phyloP scores from a whole-genome alignment of 768 basidiomycete species.

The Terana coerulea region DNA sequence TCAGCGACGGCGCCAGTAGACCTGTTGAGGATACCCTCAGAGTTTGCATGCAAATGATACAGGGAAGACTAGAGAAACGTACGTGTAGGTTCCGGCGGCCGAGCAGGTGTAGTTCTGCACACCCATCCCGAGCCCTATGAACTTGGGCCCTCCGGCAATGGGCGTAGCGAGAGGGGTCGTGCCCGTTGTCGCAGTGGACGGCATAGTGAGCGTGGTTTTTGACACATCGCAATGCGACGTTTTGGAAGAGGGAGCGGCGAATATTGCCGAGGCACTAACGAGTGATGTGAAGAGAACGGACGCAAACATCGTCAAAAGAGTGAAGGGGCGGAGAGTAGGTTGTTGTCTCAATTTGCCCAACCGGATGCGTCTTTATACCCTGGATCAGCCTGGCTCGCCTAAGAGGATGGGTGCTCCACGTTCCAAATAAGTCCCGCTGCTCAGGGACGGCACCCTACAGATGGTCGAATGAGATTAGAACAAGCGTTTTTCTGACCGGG shows the following conservation, averaged over 20 bases:
- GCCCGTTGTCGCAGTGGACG: slow-evolving; percentile 10
- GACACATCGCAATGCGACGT: slow-evolving; percentile 19
- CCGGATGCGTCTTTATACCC: too few species aligned
- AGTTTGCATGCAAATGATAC: neutral
- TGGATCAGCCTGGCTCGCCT: too few species aligned
- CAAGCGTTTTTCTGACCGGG: too few species aligned
- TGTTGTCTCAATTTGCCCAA: too few species aligned
- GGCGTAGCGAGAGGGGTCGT: slow-evolving; percentile 31
- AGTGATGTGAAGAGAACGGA: slow-evolving; percentile 9
- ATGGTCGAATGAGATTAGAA: too few species aligned
- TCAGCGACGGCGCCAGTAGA: slow-evolving; percentile 38
- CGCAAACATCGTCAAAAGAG: slow-evolving; percentile 1
- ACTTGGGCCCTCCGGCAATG: slow-evolving; percentile 26
- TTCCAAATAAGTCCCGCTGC: too few species aligned
- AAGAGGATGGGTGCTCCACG: too few species aligned
- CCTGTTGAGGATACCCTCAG: neutral
- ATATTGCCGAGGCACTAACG: slow-evolving; percentile 7
- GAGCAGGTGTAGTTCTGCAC: slow-evolving; percentile 51
- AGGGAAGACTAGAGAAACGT: too few species aligned
- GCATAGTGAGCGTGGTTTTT: slow-evolving; percentile 16
- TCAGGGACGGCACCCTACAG: too few species aligned
- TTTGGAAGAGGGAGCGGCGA: slow-evolving; percentile 11
- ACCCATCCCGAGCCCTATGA: slow-evolving; percentile 39
- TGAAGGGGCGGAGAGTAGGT: too few species aligned
- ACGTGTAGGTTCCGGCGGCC: slow-evolving; percentile 35